Evolutionary conservation across 257 asterid genomes (phyloP).

Genomic region (Gentiana macrophylla): DNA sequence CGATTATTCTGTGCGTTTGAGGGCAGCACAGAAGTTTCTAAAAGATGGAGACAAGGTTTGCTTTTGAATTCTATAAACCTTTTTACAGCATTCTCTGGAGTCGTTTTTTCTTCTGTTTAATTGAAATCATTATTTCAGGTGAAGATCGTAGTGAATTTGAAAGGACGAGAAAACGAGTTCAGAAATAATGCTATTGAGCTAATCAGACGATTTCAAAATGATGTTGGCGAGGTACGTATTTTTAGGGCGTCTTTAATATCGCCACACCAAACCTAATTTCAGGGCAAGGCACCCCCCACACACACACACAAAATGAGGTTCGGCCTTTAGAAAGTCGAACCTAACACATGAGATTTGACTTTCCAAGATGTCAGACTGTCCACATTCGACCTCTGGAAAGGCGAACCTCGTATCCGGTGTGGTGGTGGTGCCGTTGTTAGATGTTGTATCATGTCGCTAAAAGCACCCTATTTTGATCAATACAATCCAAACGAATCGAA

Average conservation of each 20-base stretch:
- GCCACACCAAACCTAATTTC: no score
- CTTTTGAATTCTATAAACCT: neutral
- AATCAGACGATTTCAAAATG: conserved; percentile 70
- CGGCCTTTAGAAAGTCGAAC: no score
- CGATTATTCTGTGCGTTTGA: conserved; percentile 91
- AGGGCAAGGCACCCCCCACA: no score
- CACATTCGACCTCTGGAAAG: no score
- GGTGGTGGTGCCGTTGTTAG: no score
- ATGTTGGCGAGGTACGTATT: conserved; percentile 67
- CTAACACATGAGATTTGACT: no score
- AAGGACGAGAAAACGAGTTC: conserved; percentile 92
- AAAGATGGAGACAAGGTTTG: conserved; percentile 90
- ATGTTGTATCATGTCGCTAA: no score
- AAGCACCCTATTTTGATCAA: no score
- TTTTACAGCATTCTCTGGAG: conserved; percentile 2
- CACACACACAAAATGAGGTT: no score
- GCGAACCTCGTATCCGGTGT: no score
- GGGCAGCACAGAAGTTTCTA: conserved; percentile 81
- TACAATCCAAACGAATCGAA: no score
- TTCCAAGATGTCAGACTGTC: no score
- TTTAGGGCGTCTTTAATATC: neutral
- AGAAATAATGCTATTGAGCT: conserved; percentile 87
- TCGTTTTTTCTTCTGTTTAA: neutral
- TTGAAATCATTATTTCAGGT: conserved; percentile 46
- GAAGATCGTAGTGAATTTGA: conserved; percentile 77